Evolutionary conservation across 1,284 basidiomycete species (phyloP).

Genomic region (Mrakiaceae sp.): DNA sequence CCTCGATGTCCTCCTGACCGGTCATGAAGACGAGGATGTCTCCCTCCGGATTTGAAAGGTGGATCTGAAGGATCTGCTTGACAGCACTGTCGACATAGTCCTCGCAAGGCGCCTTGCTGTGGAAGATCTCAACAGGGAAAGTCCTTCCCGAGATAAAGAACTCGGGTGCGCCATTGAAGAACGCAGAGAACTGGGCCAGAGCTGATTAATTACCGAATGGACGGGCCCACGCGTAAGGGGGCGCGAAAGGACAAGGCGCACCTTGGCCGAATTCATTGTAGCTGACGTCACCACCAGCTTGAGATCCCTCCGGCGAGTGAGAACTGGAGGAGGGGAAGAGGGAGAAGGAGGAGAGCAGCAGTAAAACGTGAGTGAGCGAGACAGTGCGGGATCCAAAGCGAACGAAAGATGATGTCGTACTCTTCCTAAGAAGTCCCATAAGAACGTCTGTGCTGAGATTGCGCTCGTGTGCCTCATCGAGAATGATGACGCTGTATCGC

Average conservation of each 20-base stretch:
- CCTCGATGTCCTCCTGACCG: conserved; percentile 97
- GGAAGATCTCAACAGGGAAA: conserved; percentile 94
- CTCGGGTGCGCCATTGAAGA: conserved; percentile 88
- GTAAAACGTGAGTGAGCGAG: neutral
- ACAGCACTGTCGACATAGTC: conserved; percentile 98
- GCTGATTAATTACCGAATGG: neutral
- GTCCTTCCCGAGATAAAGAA: conserved; percentile 98
- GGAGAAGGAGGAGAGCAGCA: neutral
- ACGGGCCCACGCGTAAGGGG: neutral
- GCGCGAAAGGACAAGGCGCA: conserved; percentile 27
- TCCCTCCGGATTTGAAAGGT: conserved; percentile 82
- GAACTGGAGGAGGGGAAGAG: conserved; percentile 43
- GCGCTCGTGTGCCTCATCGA: conserved; percentile 95
- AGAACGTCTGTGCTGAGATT: conserved; percentile 92
- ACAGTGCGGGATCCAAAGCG: conserved; percentile 3
- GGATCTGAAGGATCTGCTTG: conserved; percentile 94
- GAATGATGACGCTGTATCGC: conserved; percentile 85
- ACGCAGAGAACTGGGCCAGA: conserved; percentile 63
- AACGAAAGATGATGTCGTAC: conserved; percentile 39
- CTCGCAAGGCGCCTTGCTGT: conserved; percentile 93
- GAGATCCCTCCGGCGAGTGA: conserved; percentile 79
- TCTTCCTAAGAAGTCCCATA: conserved; percentile 89
- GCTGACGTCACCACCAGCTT: conserved; percentile 97
- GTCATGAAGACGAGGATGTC: conserved; percentile 99
- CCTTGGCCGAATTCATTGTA: conserved; percentile 98